Base-by-base conservation (phyloP, 352 stramenopile species). In the Phytophthora lateralis region DNA sequence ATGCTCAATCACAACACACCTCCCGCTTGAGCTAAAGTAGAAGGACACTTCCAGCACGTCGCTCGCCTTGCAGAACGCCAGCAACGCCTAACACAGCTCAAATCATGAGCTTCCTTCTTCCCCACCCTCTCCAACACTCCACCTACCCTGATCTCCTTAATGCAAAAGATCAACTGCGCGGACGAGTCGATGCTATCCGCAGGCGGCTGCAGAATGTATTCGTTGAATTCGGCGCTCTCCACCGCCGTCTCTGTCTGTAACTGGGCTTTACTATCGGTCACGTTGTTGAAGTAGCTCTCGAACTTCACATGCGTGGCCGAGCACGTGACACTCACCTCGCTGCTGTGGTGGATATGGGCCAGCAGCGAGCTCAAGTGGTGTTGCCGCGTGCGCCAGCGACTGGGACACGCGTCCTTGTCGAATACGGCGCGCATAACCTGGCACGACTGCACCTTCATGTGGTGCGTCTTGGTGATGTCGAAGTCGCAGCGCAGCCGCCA, bases 381-480 rank as follows among this genome's bases (percentile, higher is more conserved):
- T 55, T 91, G 82, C 20, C 84, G 71, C 49, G 83, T 88, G 18
- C 78, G 71, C 54, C 67, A 83, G 24, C 67, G 75, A 59, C 74
- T 90, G 20, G 77, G 69, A 44, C 81, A 87, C 18, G 54, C 32
- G 29, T 66, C 57, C 32, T 75, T 78, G 68, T 95, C 81, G 55
- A 95, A 93, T 45, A 93, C 73, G 17, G 85, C 78, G 49, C 85
- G 81, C 83, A 95, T 85, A 55, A 89, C 78, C 63, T 91, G 78
- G 46, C 77, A 85, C n/a, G 71, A 51, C 56, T 89, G 82, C 34
- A 92, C 82, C 49, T 91, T 89, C 73, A 93, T 93, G 55, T 80
- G 72, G 60, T 95, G 85, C 18, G 83, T 93, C 75, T 95, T 95
- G 29, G 85, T 91, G 68, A 95, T 88, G 54, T 90, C 81, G n/a